Evolutionary conservation across 305 asterid genomes (phyloP).

Genomic region (Fraxinus baroniana): DNA sequence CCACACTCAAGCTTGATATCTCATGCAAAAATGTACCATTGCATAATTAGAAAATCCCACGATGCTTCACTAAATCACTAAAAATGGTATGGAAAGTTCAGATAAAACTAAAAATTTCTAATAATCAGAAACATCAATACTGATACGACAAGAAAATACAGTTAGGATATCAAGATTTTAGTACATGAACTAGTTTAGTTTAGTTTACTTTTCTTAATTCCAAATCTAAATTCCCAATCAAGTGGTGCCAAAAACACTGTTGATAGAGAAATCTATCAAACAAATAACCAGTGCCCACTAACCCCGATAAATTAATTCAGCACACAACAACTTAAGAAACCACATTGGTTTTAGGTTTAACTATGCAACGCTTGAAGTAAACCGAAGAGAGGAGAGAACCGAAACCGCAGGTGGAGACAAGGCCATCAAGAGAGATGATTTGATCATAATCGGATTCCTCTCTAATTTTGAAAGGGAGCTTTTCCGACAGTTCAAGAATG

Average conservation of each 20-base stretch:
- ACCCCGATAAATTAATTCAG: too few relatives aligned
- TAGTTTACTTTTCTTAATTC: background rate
- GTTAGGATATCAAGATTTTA: background rate
- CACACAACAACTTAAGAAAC: too few relatives aligned
- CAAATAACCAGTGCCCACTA: too few relatives aligned
- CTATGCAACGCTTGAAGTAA: too few relatives aligned
- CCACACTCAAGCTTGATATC: conserved; percentile 92
- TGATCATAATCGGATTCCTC: conserved; percentile 69
- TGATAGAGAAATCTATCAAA: too few relatives aligned
- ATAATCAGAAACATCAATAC: background rate
- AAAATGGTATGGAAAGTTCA: background rate
- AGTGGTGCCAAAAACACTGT: too few relatives aligned
- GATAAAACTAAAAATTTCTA: background rate
- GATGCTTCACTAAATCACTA: background rate
- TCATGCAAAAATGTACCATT: conserved; percentile 48
- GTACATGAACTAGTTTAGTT: background rate
- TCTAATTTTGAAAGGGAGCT: conserved; percentile 54
- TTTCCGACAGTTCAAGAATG: conserved; percentile 23
- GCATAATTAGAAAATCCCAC: conserved; percentile 14
- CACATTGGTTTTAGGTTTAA: too few relatives aligned
- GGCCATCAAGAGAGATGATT: conserved; percentile 71
- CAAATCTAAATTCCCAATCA: background rate
- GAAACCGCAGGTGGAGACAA: conserved; percentile 38
- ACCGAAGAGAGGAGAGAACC: conserved; percentile 5
- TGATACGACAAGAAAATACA: background rate